phyloP scores from a whole-genome alignment of 169 alveolate genomes.

The Besnoitia besnoiti region DNA sequence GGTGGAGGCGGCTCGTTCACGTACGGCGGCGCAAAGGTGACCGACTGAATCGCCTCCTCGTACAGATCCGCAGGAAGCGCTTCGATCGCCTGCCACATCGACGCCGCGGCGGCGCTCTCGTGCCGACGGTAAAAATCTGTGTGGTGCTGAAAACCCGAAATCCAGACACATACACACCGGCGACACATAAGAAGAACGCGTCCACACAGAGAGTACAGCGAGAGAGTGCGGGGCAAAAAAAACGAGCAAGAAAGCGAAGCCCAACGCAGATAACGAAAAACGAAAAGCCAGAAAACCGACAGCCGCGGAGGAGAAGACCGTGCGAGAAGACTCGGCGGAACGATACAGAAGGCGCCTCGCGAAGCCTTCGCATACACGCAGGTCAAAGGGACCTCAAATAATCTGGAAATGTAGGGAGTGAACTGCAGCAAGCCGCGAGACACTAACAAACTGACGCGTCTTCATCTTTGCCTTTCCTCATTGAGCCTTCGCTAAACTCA shows the following conservation, averaged over 20 bases:
- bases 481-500: no score
- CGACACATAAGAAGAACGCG: neutral
- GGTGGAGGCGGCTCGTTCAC: conserved; percentile 13
- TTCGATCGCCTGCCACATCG: conserved; percentile 33
- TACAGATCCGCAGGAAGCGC: conserved; percentile 44
- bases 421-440: no score
- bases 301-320: neutral
- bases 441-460: no score
- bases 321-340: neutral
- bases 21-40: conserved; percentile 11
- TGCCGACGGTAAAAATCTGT: conserved; percentile 13
- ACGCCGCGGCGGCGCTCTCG: conserved; percentile 32
- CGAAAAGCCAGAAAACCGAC: neutral
- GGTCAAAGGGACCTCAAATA: no score
- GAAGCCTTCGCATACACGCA: neutral
- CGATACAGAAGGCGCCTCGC: neutral
- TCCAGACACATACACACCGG: neutral
- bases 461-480: no score
- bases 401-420: no score
- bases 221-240: neutral
- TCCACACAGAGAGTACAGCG: neutral
- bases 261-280: neutral
- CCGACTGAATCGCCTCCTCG: conserved; percentile 34
- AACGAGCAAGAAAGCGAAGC: neutral
- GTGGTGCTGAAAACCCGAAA: conserved; percentile 29